These are phyloP conservation scores for Xylaria sp. DNA, from an alignment of 2,329 filamentous ascomycete genomes.

Conservation along the genomic window DNA sequence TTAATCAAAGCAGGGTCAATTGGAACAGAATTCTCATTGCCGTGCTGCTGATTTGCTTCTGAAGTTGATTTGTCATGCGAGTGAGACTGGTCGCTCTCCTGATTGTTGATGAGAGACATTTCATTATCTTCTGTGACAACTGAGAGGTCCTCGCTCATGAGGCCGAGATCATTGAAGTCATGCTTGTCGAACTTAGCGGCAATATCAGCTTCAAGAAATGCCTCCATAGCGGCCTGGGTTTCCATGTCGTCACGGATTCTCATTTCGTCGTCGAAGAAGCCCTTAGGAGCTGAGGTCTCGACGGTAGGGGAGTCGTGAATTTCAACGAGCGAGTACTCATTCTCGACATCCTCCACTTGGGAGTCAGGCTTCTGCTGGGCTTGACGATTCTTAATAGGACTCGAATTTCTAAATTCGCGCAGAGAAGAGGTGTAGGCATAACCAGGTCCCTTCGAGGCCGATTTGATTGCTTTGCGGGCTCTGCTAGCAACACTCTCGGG, in stretches of 20 bases:
- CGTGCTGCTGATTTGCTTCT: conserved; percentile 73
- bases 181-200: conserved; percentile 55
- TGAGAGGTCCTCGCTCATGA: conserved; percentile 67
- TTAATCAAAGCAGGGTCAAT: conserved; percentile 61
- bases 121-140: conserved; percentile 69
- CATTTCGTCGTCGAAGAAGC: conserved; percentile 74
- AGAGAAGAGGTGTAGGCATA: conserved; percentile 72
- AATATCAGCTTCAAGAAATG: conserved; percentile 47
- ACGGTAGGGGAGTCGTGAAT: conserved; percentile 41
- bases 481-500: conserved; percentile 46
- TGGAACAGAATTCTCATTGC: conserved; percentile 72
- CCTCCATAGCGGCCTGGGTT: conserved; percentile 47
- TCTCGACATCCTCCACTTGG: conserved; percentile 40
- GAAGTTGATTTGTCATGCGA: conserved; percentile 57
- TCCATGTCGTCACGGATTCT: conserved; percentile 53
- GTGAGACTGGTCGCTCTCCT: conserved; percentile 51
- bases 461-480: conserved; percentile 47
- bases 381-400: conserved; percentile 58
- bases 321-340: conserved; percentile 45
- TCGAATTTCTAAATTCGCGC: conserved; percentile 70
- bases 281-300: conserved; percentile 56
- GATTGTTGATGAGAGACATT: conserved; percentile 66
- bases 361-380: conserved; percentile 45
- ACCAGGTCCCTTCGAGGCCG: conserved; percentile 48
- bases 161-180: conserved; percentile 59